These are phyloP conservation scores for Podila epicladia DNA, from an alignment of 192 early-diverging fungal species.

Conservation along the genomic window DNA sequence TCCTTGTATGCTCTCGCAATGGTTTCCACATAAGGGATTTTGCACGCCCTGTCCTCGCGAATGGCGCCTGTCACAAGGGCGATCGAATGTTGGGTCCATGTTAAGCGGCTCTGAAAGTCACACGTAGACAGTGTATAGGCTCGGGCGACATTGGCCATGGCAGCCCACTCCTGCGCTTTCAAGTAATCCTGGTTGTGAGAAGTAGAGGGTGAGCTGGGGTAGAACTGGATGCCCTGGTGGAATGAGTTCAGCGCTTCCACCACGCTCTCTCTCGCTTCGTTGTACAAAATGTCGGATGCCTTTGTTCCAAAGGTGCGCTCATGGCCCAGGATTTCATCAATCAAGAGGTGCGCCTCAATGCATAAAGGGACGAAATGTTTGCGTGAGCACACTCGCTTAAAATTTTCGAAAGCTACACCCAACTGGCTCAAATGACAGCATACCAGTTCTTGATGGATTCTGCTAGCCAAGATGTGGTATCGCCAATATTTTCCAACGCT, in stretches of 20 bases:
- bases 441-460: constrained; percentile 20
- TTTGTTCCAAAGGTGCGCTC: not conserved
- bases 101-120: constrained; percentile 8
- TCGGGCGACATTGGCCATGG: constrained; percentile 10
- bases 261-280: not conserved
- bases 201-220: not conserved
- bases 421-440: not conserved
- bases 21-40: not conserved
- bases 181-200: not conserved
- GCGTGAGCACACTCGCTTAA: not conserved
- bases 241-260: constrained; percentile 12
- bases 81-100: constrained; percentile 9
- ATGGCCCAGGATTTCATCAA: constrained; percentile 2
- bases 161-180: constrained; percentile 16
- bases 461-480: constrained; percentile 19
- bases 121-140: not conserved
- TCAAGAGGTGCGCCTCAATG: not conserved
- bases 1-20: constrained; percentile 8
- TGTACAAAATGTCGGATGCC: constrained; percentile 4
- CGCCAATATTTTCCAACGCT: constrained; percentile 15
- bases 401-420: too few relatives aligned
- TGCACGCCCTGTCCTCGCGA: constrained; percentile 2
- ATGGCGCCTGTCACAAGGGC: constrained; percentile 4
- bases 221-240: constrained; percentile 7
- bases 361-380: not conserved